These are phyloP conservation scores for Lobosporangium transversale DNA, from an alignment of 192 early-diverging fungal genomes.

Conservation along the genomic window DNA sequence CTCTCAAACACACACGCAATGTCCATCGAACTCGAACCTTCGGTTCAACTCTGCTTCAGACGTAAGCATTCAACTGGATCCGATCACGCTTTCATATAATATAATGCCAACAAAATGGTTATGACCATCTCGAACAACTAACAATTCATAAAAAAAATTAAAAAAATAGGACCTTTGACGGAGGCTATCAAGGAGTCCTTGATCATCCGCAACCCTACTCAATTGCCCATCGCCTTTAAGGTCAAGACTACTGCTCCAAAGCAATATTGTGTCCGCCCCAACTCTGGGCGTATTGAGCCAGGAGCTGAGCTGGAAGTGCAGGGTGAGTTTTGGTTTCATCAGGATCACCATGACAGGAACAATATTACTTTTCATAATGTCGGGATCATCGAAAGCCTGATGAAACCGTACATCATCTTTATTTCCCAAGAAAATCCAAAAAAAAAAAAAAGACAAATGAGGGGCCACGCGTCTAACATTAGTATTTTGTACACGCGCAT, in stretches of 20 bases:
- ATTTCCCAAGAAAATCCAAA: no score
- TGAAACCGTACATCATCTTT: no score
- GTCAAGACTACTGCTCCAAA: constrained; percentile 99
- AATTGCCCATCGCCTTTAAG: constrained; percentile 88
- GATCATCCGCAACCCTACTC: constrained; percentile 68
- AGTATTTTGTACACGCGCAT: no score
- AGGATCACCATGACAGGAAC: no score
- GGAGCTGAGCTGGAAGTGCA: constrained; percentile 75
- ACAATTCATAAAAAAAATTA: no score
- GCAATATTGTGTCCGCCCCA: constrained; percentile 97
- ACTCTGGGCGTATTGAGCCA: constrained; percentile 83
- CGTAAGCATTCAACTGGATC: constrained; percentile 63
- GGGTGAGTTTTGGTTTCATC: constrained; percentile 64
- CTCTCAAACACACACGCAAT: constrained; percentile 25
- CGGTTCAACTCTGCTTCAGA: constrained; percentile 63
- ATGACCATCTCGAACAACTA: no score
- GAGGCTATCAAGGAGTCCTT: constrained; percentile 63
- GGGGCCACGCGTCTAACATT: no score
- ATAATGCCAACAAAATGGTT: no score
- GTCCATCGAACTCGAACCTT: constrained; percentile 70
- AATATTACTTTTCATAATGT: no score
- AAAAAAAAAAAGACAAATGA: no score
- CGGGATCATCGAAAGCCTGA: no score
- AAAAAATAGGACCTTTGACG: constrained; percentile 77
- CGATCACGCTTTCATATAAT: no score